Conservation (phyloP, 495 filamentous ascomycete genomes). For the Penicillium atrosanguineum region DNA sequence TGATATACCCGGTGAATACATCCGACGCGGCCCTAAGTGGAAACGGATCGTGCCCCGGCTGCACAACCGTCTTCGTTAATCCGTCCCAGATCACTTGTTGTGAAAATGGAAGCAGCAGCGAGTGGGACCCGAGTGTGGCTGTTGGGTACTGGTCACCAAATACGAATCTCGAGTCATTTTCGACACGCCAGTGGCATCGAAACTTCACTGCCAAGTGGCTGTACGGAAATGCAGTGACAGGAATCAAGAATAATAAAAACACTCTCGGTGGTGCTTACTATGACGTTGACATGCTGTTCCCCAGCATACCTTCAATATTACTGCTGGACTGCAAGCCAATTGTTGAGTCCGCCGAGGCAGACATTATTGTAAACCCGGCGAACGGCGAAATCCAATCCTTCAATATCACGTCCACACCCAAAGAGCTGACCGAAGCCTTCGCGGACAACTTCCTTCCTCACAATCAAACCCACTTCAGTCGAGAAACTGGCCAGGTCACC, state of each 20-base stretch:
- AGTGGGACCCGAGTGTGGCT: conserved; percentile 6
- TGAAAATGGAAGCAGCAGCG: conserved; percentile 23
- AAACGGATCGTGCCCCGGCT: conserved; percentile 6
- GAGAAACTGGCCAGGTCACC: not conserved
- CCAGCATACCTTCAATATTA: conserved; percentile 15
- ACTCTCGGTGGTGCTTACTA: too few species aligned
- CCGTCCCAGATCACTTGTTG: conserved; percentile 27
- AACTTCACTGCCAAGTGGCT: conserved; percentile 40
- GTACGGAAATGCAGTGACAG: conserved; percentile 11
- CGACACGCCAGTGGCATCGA: conserved; percentile 11
- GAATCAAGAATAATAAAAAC: not conserved
- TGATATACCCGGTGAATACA: conserved; percentile 3
- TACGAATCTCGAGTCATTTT: not conserved
- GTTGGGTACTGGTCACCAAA: conserved; percentile 33
- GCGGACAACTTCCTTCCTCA: conserved; percentile 26
- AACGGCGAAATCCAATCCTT: conserved; percentile 29
- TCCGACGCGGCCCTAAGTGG: conserved; percentile 1
- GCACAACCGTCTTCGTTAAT: conserved; percentile 25
- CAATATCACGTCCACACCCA: conserved; percentile 20
- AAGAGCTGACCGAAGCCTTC: conserved; percentile 17
- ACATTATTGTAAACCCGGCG: conserved; percentile 25
- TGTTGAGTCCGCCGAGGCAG: conserved; percentile 29
- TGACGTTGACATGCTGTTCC: conserved; percentile 18
- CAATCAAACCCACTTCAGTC: conserved; percentile 1
- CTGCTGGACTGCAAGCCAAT: conserved; percentile 33